Evolutionary conservation across 306 rosid genomes (phyloP), one percentile per base, ranked within the genome.

Genomic region (Fragaria iinumae): DNA sequence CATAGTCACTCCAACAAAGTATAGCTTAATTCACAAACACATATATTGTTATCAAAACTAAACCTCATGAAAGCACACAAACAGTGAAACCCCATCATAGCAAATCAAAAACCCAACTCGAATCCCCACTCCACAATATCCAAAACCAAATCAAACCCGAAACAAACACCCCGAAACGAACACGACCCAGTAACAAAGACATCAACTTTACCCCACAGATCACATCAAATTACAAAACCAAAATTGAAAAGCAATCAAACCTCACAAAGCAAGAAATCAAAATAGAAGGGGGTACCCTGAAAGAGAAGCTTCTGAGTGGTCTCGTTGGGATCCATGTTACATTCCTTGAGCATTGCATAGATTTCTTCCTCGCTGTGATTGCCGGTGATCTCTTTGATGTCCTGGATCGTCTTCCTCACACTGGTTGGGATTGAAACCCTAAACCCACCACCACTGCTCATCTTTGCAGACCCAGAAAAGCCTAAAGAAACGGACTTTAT

Each of bases 311-410:
- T 95, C 83, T 95, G 97, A 47, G 89, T 13, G 44, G 99, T 92
- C 83, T 95, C 99, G 73, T 95, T 81, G 84, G 99, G 99, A 95
- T 95, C 99, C 99, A 95, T 95, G 73, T 90, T 84, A 80, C 97
- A 95, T 68, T 95, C 99, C 82, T 80, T 89, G 68, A 95, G 99
- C 97, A 92, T 92, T 89, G 97, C 91, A 84, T 92, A 85, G 81
- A 92, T 88, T 73, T 95, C 99, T 29, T 90, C 97, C 32, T 92
- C 96, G 84, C 89, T 90, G 76, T 92, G 96, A 81, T 89, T 88
- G 12, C 85, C 96, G 23, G 96, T 73, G 89, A 95, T 90, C 96
- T 95, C 99, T 79, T 88, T 88, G 23, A 95, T 87, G 84, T 82
- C 84, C 87, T 87, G 90, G 93, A 95, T 89, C 96, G 76, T 85